phyloP scores from a whole-genome alignment of 202 grass and related monocot genomes.

The Setaria italica region DNA sequence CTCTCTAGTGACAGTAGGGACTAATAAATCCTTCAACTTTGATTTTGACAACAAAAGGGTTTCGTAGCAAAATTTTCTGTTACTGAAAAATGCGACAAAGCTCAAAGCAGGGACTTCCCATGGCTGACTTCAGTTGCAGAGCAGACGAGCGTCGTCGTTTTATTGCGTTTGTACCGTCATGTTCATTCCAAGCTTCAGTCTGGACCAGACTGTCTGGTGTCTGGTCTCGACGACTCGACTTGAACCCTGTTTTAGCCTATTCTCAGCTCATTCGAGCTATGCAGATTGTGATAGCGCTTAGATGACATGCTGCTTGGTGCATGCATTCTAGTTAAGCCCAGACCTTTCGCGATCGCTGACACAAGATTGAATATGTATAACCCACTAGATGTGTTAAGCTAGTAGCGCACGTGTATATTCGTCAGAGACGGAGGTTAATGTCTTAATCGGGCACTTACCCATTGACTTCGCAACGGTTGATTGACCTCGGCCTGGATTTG shows the following conservation, averaged over 20 bases:
- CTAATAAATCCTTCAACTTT: no score
- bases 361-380: neutral
- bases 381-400: neutral
- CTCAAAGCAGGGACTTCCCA: neutral
- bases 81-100: neutral
- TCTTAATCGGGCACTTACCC: neutral
- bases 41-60: neutral
- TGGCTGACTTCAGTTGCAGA: neutral
- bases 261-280: neutral
- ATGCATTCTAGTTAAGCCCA: neutral
- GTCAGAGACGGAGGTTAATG: no score
- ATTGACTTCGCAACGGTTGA: constrained; percentile 9
- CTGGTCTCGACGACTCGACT: neutral
- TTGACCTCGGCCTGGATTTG: neutral
- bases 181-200: neutral
- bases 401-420: neutral
- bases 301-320: neutral
- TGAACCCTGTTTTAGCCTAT: neutral
- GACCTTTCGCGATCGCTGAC: neutral
- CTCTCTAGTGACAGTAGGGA: no score
- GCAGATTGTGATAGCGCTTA: neutral
- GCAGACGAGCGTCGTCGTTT: no score
- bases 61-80: neutral
- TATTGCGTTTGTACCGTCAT: no score
- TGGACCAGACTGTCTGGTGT: neutral